Percentiles rank a stretch among this genome's conserved stretches.
Evolutionary conservation across 2,329 filamentous ascomycete species (phyloP).

Genomic region (Hypomyces rosellus): DNA sequence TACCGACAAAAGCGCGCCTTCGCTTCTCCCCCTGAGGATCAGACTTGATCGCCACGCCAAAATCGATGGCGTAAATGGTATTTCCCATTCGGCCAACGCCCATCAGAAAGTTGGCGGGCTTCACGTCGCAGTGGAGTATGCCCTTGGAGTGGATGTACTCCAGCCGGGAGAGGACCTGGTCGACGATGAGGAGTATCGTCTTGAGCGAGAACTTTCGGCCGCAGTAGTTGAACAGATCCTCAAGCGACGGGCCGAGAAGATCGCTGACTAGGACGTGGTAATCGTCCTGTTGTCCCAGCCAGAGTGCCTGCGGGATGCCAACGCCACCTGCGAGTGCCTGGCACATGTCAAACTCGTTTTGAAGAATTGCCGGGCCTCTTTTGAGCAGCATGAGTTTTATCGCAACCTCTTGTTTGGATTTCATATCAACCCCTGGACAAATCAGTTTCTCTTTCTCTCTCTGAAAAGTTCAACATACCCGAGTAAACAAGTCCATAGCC

Average conservation of each 20-base stretch:
- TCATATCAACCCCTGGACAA: constrained; percentile 7
- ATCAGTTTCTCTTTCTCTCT: neutral
- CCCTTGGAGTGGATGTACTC: constrained; percentile 8
- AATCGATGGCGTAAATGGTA: constrained; percentile 9
- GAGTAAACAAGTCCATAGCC: neutral
- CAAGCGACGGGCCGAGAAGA: constrained; percentile 53
- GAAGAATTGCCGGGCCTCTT: neutral
- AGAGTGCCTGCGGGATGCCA: constrained; percentile 16
- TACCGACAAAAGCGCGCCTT: neutral
- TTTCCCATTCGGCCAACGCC: constrained; percentile 6
- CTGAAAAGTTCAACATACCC: neutral
- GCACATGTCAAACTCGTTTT: constrained; percentile 12
- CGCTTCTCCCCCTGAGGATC: neutral
- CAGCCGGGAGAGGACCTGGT: constrained; percentile 8
- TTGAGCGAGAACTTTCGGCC: constrained; percentile 8
- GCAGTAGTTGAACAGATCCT: constrained; percentile 48
- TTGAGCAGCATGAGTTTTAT: constrained; percentile 18
- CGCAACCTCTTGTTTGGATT: constrained; percentile 25
- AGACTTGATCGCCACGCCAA: neutral
- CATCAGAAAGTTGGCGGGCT: constrained; percentile 11
- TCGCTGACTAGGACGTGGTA: constrained; percentile 17
- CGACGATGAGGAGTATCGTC: constrained; percentile 11
- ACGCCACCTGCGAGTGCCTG: constrained; percentile 9
- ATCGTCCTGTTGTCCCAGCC: constrained; percentile 15
- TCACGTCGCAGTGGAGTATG: constrained; percentile 8